phyloP scores from a whole-genome alignment of 148 eudicot species.

The Cornus controversa region DNA sequence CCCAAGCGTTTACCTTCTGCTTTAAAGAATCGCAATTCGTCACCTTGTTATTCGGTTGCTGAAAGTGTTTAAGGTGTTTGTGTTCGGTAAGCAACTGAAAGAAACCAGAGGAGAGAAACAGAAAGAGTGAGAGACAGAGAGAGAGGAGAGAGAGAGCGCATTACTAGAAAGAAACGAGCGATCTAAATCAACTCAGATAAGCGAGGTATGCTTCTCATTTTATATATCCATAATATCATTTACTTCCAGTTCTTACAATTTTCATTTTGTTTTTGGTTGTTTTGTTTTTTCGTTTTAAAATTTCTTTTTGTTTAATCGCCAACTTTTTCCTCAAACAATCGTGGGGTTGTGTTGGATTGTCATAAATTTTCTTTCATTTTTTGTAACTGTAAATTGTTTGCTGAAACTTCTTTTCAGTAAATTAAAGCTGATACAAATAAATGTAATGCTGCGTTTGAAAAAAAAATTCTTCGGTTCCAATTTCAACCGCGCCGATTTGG shows the following conservation, averaged over 20 bases:
- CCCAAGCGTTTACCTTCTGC: background rate
- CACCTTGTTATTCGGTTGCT: background rate
- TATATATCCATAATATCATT: background rate
- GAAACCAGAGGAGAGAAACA: background rate
- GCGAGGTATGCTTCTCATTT: conserved; percentile 5
- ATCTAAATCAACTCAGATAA: background rate
- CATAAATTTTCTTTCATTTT: background rate
- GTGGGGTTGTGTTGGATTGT: background rate
- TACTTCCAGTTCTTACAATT: too few species aligned
- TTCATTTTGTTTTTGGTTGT: too few species aligned
- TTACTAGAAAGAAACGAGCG: background rate
- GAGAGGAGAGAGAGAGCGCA: background rate
- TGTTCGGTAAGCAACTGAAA: background rate
- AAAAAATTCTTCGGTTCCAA: too few species aligned
- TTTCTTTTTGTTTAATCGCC: too few species aligned
- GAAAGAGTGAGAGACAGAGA: too few species aligned
- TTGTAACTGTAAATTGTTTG: background rate
- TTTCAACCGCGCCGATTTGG: too few species aligned
- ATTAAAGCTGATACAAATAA: background rate
- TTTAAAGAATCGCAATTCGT: background rate
- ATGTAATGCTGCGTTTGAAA: too few species aligned
- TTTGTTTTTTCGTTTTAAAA: too few species aligned
- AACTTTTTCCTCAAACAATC: background rate
- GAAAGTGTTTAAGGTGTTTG: background rate
- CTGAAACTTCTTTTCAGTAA: background rate